Evolutionary conservation across 2,329 filamentous ascomycete species (phyloP).

Genomic region (Ophiostoma populinum): DNA sequence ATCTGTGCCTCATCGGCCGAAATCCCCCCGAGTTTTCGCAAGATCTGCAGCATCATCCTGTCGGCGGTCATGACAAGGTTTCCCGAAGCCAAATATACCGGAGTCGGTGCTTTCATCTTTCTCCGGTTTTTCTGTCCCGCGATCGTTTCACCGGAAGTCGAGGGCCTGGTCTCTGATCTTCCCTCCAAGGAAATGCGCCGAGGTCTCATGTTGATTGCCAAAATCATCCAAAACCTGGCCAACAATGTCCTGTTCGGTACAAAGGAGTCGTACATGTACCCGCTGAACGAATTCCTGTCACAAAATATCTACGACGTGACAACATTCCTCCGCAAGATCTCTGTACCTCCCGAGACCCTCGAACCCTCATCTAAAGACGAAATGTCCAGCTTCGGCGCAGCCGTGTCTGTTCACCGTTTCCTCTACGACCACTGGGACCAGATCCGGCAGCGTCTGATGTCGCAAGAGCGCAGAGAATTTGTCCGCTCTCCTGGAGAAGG

Average conservation of each 20-base stretch:
- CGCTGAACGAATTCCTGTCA: constrained; percentile 50
- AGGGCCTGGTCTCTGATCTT: constrained; percentile 41
- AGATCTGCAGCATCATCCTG: constrained; percentile 51
- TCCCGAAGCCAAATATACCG: constrained; percentile 53
- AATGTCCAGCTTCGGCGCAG: constrained; percentile 53
- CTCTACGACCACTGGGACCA: constrained; percentile 58
- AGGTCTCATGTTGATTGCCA: constrained; percentile 50
- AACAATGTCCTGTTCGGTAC: constrained; percentile 57
- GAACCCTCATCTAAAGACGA: constrained; percentile 26
- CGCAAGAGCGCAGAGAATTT: constrained; percentile 39
- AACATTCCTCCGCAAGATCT: constrained; percentile 49
- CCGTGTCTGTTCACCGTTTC: constrained; percentile 50
- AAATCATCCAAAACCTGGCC: constrained; percentile 53
- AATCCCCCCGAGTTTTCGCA: constrained; percentile 47
- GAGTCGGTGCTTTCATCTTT: constrained; percentile 55
- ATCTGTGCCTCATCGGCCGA: constrained; percentile 45
- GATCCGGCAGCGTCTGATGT: constrained; percentile 44
- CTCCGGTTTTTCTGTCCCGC: constrained; percentile 56
- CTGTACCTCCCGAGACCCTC: constrained; percentile 33
- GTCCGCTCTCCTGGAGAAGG: constrained; percentile 37
- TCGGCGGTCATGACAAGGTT: constrained; percentile 45
- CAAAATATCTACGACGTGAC: constrained; percentile 53
- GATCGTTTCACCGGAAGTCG: constrained; percentile 51
- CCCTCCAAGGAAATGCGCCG: constrained; percentile 54
- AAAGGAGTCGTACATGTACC: constrained; percentile 58